A percentile compares a stretch with the other conserved stretches of the same genome.
Conservation (phyloP, 2,329 filamentous ascomycete genomes). For the Penicillium aurantiogriseum region DNA sequence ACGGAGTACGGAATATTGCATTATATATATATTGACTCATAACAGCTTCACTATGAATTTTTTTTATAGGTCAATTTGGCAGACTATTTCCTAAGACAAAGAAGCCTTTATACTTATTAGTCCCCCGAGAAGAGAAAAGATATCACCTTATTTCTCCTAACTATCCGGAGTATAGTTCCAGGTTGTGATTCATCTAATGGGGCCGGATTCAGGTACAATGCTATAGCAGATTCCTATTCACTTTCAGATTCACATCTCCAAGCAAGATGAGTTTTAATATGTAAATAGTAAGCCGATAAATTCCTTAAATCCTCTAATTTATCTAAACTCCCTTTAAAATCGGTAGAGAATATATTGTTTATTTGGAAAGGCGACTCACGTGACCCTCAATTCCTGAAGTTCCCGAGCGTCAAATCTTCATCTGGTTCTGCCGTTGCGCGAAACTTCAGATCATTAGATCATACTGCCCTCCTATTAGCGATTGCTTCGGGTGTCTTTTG, state of each 20-base stretch:
- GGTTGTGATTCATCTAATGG: no score
- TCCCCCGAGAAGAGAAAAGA: not conserved
- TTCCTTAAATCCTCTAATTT: not conserved
- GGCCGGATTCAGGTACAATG: not conserved
- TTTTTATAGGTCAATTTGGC: accelerated
- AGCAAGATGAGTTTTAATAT: not conserved
- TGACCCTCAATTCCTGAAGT: constrained; percentile 40
- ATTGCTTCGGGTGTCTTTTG: constrained; percentile 25
- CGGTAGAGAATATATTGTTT: constrained; percentile 1
- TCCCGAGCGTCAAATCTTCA: constrained; percentile 43
- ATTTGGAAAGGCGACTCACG: constrained; percentile 17
- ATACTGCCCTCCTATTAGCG: constrained; percentile 31
- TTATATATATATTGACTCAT: not conserved
- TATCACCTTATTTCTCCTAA: not conserved
- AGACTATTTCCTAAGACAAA: not conserved
- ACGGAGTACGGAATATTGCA: no score
- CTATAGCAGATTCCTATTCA: not conserved
- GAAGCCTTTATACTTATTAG: not conserved
- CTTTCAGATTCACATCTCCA: not conserved
- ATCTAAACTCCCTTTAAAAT: not conserved
- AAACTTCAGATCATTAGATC: constrained; percentile 43
- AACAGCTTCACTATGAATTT: not conserved
- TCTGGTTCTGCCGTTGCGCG: constrained; percentile 39
- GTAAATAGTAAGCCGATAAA: not conserved
- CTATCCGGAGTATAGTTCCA: not conserved